phyloP scores from a whole-genome alignment of 2,329 filamentous ascomycete species.

The Xenosphaeropsis pyriputrescens region DNA sequence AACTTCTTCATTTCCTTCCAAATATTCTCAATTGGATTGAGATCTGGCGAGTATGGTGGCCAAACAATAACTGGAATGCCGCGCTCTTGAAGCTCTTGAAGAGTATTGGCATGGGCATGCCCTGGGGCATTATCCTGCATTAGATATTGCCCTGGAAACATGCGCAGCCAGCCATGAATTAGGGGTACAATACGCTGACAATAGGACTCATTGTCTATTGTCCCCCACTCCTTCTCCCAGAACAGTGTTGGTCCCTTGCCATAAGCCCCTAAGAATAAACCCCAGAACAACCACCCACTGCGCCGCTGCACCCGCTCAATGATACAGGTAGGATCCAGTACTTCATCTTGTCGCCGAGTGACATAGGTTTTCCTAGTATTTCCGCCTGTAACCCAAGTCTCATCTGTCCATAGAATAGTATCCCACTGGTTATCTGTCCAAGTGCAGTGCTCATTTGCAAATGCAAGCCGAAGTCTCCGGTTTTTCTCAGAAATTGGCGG shows the following conservation, averaged over 20 bases:
- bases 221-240: not conserved
- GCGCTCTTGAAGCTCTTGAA: conserved; percentile 6
- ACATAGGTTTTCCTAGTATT: not conserved
- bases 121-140: conserved; percentile 13
- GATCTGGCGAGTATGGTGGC: conserved; percentile 11
- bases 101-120: conserved; percentile 5
- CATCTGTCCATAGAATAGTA: not conserved
- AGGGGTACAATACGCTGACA: not conserved
- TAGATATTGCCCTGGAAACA: conserved; percentile 1
- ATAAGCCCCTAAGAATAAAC: not conserved
- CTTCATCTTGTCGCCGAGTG: not conserved
- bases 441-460: not conserved
- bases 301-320: not conserved
- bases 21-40: conserved; percentile 16
- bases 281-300: not conserved
- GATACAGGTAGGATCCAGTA: not conserved
- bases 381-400: not conserved
- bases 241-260: not conserved
- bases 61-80: conserved; percentile 9
- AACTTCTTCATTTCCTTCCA: conserved; percentile 11
- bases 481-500: not conserved
- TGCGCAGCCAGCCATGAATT: not conserved
- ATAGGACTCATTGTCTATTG: not conserved
- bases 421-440: not conserved
- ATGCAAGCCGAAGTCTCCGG: not conserved